Evolutionary conservation across 1,139 yeast genomes (phyloP), one percentile per base, ranked within the genome.

Genomic region (Blastobotrys buckinghamii): DNA sequence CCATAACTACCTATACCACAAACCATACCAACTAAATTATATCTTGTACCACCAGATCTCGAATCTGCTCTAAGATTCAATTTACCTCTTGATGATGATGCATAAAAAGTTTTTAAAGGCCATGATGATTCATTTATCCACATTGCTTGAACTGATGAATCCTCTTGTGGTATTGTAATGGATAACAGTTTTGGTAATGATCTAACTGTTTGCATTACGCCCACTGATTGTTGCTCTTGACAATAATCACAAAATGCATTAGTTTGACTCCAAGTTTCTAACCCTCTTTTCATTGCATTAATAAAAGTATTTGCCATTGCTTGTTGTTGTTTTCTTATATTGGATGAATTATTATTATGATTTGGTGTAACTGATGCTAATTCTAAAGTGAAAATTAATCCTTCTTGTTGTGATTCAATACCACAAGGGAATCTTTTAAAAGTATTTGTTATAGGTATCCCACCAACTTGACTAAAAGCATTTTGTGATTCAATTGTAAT

Each of bases 161-260:
- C 48, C 22, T 42, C 47, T 20, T 39, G 43, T 15, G 48, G 44
- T 12, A 49, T 51, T 43, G 48, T 83, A 41, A 89, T 67, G 7
- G 84, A 77, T 36, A 89, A 65, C 8, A 88, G 72, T 1, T 83
- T 79, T 0, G 96, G 94, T 15, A 87, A 68, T 43, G 72, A 73
- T 20, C 71, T 69, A 2, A 79, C 76, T 0, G 72, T 67, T 44
- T 51, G 48, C 32, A 53, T 37, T 1, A 55, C 50, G 10, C 54
- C 51, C 43, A 83, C 69, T 7, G 70, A 64, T 55, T 84, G 90
- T 43, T 67, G 68, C 43, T 67, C 67, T 3, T 70, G 65, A 54
- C 84, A 78, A 26, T 63, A 63, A 10, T 73, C 75, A 59, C 84
- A 79, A 60, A 75, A 68, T 3, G 77, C 75, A n/a, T 74, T 67